Conservation (phyloP, 2,329 filamentous ascomycete species). For the Fusarium solani-melongenae region DNA sequence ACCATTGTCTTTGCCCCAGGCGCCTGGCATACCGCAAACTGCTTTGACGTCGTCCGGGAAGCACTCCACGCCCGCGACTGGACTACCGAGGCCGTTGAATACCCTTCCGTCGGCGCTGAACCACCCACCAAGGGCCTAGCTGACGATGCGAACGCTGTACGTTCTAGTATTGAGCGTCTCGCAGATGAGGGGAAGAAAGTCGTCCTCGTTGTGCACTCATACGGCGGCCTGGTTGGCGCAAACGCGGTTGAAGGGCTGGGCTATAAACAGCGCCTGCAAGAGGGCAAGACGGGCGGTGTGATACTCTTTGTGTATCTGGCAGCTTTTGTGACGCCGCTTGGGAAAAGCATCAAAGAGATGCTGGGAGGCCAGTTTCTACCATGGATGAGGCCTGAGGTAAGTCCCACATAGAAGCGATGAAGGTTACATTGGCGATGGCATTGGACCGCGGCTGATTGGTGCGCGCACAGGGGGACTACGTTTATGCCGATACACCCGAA, state of each 20-base stretch:
- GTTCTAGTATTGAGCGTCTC: constrained; percentile 42
- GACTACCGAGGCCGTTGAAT: constrained; percentile 43
- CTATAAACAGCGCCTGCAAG: constrained; percentile 45
- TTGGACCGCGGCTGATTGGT: neutral
- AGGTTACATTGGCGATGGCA: neutral
- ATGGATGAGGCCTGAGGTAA: constrained; percentile 44
- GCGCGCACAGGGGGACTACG: constrained; percentile 12
- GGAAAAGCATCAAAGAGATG: constrained; percentile 39
- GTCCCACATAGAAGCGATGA: neutral
- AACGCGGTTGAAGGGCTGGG: constrained; percentile 51
- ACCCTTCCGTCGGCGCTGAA: constrained; percentile 48
- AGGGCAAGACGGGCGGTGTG: constrained; percentile 52
- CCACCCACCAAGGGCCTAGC: constrained; percentile 38
- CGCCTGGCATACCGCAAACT: constrained; percentile 50
- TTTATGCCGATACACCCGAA: constrained; percentile 18
- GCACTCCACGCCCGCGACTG: constrained; percentile 48
- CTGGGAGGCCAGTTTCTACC: constrained; percentile 41
- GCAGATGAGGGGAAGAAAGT: constrained; percentile 52
- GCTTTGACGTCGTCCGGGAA: constrained; percentile 45
- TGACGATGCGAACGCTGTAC: constrained; percentile 49
- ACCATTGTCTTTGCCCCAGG: constrained; percentile 53
- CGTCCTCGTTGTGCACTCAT: constrained; percentile 56
- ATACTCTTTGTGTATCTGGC: constrained; percentile 50
- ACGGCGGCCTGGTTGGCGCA: constrained; percentile 54
- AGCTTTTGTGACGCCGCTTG: constrained; percentile 47